These are phyloP conservation scores for Exsudoporus frostii DNA, from an alignment of 768 basidiomycete genomes.

Conservation along the genomic window DNA sequence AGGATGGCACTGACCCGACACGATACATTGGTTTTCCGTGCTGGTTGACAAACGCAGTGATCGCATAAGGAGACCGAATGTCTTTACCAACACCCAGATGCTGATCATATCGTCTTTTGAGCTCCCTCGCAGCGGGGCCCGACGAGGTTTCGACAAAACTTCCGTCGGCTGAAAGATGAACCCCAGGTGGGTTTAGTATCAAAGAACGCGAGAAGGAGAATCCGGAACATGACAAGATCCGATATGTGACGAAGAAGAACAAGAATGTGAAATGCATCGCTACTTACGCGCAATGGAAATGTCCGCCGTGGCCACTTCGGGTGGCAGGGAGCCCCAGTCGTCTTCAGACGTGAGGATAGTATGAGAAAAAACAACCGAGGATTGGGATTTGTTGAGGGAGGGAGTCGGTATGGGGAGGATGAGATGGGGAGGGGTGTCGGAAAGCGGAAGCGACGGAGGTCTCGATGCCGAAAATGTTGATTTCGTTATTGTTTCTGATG, in stretches of 20 bases:
- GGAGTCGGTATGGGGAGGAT: conserved; percentile 43
- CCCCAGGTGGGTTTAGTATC: background rate
- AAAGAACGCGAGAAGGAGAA: background rate
- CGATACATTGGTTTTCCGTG: conserved; percentile 77
- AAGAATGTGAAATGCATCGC: conserved; percentile 4
- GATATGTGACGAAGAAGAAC: background rate
- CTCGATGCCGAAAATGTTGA: conserved; percentile 13
- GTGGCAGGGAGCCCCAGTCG: conserved; percentile 41
- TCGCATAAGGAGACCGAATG: conserved; percentile 73
- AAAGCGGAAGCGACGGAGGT: conserved; percentile 18
- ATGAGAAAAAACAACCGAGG: conserved; percentile 46
- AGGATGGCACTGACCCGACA: conserved; percentile 55
- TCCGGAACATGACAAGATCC: conserved; percentile 3
- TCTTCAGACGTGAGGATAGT: conserved; percentile 33
- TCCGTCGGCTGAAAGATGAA: conserved; percentile 55
- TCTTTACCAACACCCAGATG: conserved; percentile 61
- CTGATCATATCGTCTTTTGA: conserved; percentile 75
- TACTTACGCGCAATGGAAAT: conserved; percentile 58
- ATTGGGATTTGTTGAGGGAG: conserved; percentile 38
- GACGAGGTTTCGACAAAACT: conserved; percentile 80
- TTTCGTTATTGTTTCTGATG: conserved; percentile 16
- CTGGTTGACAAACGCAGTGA: conserved; percentile 80
- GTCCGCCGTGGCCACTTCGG: conserved; percentile 54
- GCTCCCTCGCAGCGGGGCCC: conserved; percentile 68
- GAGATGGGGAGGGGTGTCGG: conserved; percentile 28